A percentile compares a stretch with the other conserved stretches of the same genome.
phyloP scores from a whole-genome alignment of 345 rosid genomes.

The Acer negundo region DNA sequence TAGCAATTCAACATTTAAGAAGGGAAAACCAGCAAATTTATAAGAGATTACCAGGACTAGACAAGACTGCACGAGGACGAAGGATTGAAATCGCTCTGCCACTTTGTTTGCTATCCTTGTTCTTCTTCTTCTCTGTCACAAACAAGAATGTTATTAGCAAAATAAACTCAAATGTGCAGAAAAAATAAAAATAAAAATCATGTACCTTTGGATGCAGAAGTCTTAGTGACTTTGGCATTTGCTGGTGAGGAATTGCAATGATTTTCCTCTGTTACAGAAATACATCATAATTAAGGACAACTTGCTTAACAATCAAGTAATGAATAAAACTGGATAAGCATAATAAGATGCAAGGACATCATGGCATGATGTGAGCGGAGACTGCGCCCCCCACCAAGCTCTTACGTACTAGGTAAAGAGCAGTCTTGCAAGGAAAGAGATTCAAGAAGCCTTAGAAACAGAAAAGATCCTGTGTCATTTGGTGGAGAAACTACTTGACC shows the following conservation, averaged over 20 bases:
- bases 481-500: conserved; percentile 10
- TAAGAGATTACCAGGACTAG: conserved; percentile 35
- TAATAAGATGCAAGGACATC: no score
- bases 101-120: conserved; percentile 1
- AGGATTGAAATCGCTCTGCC: conserved; percentile 1
- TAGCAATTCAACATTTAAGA: background rate
- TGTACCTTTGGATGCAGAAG: conserved; percentile 24
- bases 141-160: no score
- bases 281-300: background rate
- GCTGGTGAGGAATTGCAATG: conserved; percentile 21
- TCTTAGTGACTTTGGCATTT: conserved; percentile 8
- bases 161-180: background rate
- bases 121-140: conserved; percentile 15
- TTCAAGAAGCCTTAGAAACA: conserved; percentile 19
- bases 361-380: background rate
- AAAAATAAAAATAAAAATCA: background rate
- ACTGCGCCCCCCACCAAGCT: no score
- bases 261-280: conserved; percentile 29
- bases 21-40: background rate
- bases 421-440: conserved; percentile 20
- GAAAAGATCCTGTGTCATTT: conserved; percentile 3
- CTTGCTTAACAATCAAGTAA: background rate
- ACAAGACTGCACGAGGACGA: conserved; percentile 41
- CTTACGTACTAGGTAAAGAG: background rate
- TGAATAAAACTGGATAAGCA: background rate